Evolutionary conservation across 768 basidiomycete genomes (phyloP).

Genomic region (Leccinum fibrillosum): DNA sequence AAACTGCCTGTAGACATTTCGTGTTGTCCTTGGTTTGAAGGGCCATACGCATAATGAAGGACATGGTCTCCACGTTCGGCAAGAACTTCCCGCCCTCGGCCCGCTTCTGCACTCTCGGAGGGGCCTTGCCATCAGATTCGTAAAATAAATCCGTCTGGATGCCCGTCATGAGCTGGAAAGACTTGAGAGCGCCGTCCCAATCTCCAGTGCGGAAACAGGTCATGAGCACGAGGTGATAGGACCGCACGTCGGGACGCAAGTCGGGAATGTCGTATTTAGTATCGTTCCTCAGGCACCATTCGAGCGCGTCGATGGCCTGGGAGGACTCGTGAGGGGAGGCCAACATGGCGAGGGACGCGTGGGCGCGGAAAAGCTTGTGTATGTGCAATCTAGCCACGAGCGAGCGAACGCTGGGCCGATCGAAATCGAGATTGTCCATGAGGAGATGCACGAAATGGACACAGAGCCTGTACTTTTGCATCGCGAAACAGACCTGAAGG

Average conservation of each 20-base stretch:
- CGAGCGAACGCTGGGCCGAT: conserved; percentile 29
- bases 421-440: conserved; percentile 38
- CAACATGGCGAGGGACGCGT: conserved; percentile 38
- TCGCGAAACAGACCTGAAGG: conserved; percentile 53
- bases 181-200: conserved; percentile 54
- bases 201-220: conserved; percentile 63
- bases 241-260: conserved; percentile 33
- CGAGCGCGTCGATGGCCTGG: conserved; percentile 54
- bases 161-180: conserved; percentile 75
- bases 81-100: conserved; percentile 41
- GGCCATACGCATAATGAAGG: conserved; percentile 58
- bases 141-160: conserved; percentile 50
- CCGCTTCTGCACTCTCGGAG: conserved; percentile 43
- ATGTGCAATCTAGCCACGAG: conserved; percentile 53
- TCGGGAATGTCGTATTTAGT: conserved; percentile 43
- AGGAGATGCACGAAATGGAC: conserved; percentile 59
- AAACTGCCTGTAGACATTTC: conserved; percentile 56
- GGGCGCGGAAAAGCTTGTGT: conserved; percentile 59
- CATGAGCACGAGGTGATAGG: conserved; percentile 60
- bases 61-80: conserved; percentile 53
- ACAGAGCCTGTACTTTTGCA: conserved; percentile 44
- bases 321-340: conserved; percentile 38
- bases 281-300: conserved; percentile 67
- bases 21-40: conserved; percentile 46
- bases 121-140: conserved; percentile 31